phyloP scores from a whole-genome alignment of 139 green algal genomes.

The Chlorella sp. region DNA sequence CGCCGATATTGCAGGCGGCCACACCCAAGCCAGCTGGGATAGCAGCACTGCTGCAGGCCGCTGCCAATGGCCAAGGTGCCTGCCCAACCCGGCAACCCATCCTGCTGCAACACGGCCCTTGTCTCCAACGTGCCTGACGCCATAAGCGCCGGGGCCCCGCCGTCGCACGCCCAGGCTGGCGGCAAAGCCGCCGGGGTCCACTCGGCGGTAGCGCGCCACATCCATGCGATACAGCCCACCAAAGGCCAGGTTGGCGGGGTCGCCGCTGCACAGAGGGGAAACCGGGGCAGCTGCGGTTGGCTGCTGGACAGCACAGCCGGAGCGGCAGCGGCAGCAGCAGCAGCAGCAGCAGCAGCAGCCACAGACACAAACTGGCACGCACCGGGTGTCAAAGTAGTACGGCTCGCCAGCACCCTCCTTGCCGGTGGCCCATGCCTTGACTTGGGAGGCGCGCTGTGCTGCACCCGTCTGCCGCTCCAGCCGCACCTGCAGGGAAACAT shows the following conservation, averaged over 20 bases:
- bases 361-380: background rate
- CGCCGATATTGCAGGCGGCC: no score
- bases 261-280: conserved; percentile 36
- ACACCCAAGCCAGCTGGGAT: no score
- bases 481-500: no score
- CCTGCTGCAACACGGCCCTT: no score
- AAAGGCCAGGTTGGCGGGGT: conserved; percentile 75
- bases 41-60: no score
- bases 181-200: conserved; percentile 60
- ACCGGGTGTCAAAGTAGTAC: conserved; percentile 29
- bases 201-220: conserved; percentile 62
- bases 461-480: conserved; percentile 16
- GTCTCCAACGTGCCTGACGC: background rate
- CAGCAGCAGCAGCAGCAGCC: background rate
- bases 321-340: no score
- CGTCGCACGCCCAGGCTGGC: conserved; percentile 19
- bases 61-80: no score
- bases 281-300: no score
- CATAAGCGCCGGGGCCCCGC: background rate
- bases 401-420: background rate
- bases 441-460: conserved; percentile 5
- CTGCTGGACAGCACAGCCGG: no score
- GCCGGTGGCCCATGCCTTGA: conserved; percentile 12
- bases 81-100: no score
- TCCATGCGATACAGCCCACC: conserved; percentile 66